Conservation (phyloP, 768 basidiomycete genomes). For the Suillus subluteus region DNA sequence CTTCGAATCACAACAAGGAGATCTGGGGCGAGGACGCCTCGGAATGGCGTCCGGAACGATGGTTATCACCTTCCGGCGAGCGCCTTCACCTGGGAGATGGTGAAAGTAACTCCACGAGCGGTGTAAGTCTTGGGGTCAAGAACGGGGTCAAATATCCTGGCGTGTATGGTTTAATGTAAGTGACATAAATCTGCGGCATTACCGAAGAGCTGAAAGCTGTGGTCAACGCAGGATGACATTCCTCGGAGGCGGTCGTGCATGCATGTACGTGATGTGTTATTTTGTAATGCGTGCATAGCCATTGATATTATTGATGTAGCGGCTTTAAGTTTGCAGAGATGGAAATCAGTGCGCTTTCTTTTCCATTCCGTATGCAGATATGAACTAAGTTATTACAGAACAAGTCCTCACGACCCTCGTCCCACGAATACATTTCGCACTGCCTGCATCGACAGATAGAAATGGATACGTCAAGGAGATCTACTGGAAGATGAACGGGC, state of each 20-base stretch:
- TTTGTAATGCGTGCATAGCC: neutral
- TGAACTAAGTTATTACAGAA: conserved; percentile 25
- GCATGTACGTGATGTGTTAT: conserved; percentile 42
- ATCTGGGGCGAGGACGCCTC: conserved; percentile 54
- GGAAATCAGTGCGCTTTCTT: conserved; percentile 52
- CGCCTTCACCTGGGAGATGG: conserved; percentile 9
- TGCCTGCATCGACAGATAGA: conserved; percentile 31
- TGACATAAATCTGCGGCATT: conserved; percentile 2
- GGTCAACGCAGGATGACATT: conserved; percentile 52
- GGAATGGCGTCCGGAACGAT: conserved; percentile 59
- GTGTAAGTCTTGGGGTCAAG: conserved; percentile 21
- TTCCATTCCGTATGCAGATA: neutral
- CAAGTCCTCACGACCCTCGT: conserved; percentile 41
- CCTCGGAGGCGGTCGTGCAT: conserved; percentile 55
- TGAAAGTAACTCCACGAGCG: neutral
- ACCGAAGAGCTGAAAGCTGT: neutral
- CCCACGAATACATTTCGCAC: conserved; percentile 38
- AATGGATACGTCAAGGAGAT: conserved; percentile 38
- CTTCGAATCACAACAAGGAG: conserved; percentile 49
- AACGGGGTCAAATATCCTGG: conserved; percentile 44
- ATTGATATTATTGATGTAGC: conserved; percentile 20
- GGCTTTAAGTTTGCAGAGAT: conserved; percentile 59
- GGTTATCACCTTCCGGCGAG: conserved; percentile 38
- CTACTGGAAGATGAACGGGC: conserved; percentile 39
- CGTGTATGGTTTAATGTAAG: conserved; percentile 55